Percentiles rank a stretch among this genome's conserved stretches.
Evolutionary conservation across 306 rosid genomes (phyloP).

Genomic region (Carpinus fangiana): DNA sequence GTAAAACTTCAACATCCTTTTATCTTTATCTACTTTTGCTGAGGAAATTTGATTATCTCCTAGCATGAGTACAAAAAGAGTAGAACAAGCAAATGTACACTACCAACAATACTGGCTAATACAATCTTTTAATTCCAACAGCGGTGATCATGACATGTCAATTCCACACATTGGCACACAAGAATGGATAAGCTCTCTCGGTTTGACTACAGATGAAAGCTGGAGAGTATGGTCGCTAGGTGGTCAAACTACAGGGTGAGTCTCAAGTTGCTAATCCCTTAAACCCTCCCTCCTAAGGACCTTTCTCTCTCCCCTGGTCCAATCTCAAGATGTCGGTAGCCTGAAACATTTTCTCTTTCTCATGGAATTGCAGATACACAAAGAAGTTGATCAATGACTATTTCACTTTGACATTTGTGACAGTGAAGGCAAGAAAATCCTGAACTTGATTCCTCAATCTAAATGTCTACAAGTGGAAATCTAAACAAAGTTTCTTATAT

Average conservation of each 20-base stretch:
- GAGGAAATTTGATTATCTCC: background rate
- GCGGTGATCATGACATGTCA: constrained; percentile 29
- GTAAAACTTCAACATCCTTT: background rate
- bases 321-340: background rate
- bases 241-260: constrained; percentile 29
- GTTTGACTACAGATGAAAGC: constrained; percentile 15
- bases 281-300: background rate
- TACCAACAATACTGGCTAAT: background rate
- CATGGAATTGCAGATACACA: constrained; percentile 21
- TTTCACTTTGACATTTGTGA: constrained; percentile 17
- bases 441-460: background rate
- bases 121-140: constrained; percentile 2
- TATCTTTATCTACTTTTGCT: background rate
- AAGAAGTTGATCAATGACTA: constrained; percentile 18
- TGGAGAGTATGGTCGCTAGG: constrained; percentile 25
- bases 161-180: constrained; percentile 30
- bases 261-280: background rate
- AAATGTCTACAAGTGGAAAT: background rate
- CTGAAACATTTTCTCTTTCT: constrained; percentile 11
- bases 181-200: constrained; percentile 20
- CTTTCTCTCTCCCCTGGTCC: background rate
- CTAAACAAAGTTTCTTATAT: constrained; percentile 1
- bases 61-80: background rate
- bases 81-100: background rate
- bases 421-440: constrained; percentile 19